phyloP scores from a whole-genome alignment of 2,329 filamentous ascomycete genomes.

The Lachnum nothofagi region DNA sequence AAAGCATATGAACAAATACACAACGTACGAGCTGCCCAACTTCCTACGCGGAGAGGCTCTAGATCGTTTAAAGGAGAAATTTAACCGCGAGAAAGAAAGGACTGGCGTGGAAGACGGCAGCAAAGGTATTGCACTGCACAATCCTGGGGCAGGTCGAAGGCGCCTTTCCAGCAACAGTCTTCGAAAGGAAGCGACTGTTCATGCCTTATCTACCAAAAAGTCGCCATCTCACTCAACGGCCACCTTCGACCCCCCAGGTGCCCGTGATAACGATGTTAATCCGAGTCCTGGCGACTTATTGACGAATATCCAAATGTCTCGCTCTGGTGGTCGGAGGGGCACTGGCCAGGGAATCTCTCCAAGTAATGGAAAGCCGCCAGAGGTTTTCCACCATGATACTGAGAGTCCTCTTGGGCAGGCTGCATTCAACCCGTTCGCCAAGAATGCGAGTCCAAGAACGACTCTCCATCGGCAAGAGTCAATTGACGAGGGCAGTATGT shows the following conservation, averaged over 20 bases:
- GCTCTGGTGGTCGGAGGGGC: constrained; percentile 48
- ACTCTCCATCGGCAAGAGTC: constrained; percentile 69
- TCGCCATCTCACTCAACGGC: constrained; percentile 17
- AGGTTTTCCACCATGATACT: constrained; percentile 30
- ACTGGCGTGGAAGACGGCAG: constrained; percentile 73
- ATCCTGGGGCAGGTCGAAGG: constrained; percentile 60
- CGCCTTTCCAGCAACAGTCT: constrained; percentile 69
- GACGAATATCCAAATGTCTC: constrained; percentile 68
- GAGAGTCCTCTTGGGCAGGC: constrained; percentile 39
- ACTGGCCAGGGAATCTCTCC: constrained; percentile 10
- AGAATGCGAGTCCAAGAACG: constrained; percentile 42
- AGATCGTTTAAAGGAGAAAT: constrained; percentile 86
- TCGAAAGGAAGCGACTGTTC: constrained; percentile 72
- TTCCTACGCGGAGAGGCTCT: constrained; percentile 79
- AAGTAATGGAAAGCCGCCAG: constrained; percentile 28
- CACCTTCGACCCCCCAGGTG: constrained; percentile 34
- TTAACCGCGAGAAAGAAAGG: constrained; percentile 75
- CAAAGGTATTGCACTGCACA: constrained; percentile 94
- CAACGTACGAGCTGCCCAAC: constrained; percentile 85
- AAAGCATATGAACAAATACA: constrained; percentile 88
- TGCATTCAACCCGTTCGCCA: constrained; percentile 53
- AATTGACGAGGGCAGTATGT: constrained; percentile 80
- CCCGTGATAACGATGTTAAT: constrained; percentile 34
- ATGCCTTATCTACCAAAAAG: constrained; percentile 42
- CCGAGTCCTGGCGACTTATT: constrained; percentile 73